A percentile compares a stretch with the other conserved stretches of the same genome.
phyloP scores from a whole-genome alignment of 208 protist species.

The Leishmania braziliensis region DNA sequence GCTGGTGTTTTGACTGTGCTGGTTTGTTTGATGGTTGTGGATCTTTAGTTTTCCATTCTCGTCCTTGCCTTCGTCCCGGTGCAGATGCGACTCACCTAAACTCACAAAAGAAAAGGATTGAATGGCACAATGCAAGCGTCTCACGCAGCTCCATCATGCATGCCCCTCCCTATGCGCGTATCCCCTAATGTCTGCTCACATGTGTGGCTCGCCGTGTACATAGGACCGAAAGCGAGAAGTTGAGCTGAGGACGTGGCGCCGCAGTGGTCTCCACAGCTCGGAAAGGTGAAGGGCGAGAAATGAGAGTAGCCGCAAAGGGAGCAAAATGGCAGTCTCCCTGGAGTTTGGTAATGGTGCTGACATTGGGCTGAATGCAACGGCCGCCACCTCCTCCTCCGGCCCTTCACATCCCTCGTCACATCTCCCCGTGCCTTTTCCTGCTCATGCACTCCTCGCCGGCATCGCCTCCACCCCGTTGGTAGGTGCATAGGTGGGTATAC shows the following conservation, averaged over 20 bases:
- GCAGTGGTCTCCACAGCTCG: neutral
- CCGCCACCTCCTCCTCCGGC: neutral
- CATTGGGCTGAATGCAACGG: neutral
- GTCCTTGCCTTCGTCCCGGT: neutral
- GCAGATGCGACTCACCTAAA: neutral
- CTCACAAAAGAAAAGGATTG: neutral
- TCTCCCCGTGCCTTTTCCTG: neutral
- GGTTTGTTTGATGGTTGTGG: neutral
- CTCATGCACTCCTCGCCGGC: neutral
- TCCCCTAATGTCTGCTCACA: neutral
- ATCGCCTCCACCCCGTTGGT: neutral
- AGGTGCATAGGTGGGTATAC: neutral
- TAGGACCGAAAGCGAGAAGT: neutral
- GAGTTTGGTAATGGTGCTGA: neutral
- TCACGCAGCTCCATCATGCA: neutral
- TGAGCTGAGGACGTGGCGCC: neutral
- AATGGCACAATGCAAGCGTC: neutral
- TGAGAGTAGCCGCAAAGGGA: neutral
- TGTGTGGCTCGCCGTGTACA: neutral
- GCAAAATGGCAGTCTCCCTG: neutral
- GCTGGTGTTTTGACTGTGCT: neutral
- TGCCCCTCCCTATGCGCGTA: neutral
- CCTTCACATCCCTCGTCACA: neutral
- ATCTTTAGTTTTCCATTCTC: neutral
- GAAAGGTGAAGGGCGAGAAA: neutral